These are phyloP conservation scores for Cladophialophora bantiana DNA, from an alignment of 2,329 filamentous ascomycete genomes.

Conservation along the genomic window DNA sequence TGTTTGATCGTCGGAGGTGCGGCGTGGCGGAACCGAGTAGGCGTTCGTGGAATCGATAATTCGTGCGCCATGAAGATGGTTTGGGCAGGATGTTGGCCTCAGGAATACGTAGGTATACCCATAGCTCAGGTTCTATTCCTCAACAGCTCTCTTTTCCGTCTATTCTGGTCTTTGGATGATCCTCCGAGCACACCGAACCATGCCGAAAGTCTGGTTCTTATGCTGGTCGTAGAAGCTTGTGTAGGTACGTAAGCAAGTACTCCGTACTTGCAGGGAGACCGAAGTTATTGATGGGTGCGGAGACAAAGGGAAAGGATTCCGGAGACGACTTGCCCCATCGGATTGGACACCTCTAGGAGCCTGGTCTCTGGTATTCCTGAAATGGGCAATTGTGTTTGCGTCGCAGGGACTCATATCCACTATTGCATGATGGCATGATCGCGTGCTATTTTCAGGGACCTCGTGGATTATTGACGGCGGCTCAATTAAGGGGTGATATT, in stretches of 20 bases:
- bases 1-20: conserved; percentile 19
- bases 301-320: not conserved
- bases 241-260: not conserved
- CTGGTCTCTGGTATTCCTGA: not conserved
- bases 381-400: not conserved
- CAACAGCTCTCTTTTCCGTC: not conserved
- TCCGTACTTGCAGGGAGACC: not conserved
- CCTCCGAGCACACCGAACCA: not conserved
- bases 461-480: not conserved
- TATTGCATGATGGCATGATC: not conserved
- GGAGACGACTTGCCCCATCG: not conserved
- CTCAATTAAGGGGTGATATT: not conserved
- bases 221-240: not conserved
- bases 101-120: not conserved
- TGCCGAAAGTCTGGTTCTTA: not conserved
- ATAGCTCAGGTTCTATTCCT: not conserved
- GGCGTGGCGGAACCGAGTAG: not conserved
- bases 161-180: not conserved
- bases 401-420: not conserved
- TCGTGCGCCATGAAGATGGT: conserved; percentile 1
- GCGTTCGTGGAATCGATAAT: conserved; percentile 4
- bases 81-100: not conserved
- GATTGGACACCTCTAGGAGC: not conserved
- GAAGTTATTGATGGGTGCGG: not conserved
- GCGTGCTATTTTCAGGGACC: conserved; percentile 15